Percentiles rank a stretch among this genome's conserved stretches.
phyloP scores from a whole-genome alignment of 805 yeast genomes.

The Candida hungchunana region DNA sequence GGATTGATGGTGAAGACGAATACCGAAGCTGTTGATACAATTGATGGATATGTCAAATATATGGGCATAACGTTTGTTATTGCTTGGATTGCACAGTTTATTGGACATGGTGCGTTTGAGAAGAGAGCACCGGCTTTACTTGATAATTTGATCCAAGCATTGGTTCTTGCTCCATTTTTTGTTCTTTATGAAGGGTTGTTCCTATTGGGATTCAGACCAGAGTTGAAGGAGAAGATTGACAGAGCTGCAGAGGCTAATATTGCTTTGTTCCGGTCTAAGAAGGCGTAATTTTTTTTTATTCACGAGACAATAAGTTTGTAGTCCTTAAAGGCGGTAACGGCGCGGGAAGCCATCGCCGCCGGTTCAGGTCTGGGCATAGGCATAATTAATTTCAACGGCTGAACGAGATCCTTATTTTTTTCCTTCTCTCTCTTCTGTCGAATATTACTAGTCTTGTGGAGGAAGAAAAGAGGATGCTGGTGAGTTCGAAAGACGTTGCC shows the following conservation, averaged over 20 bases:
- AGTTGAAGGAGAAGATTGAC: constrained; percentile 36
- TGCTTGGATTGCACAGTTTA: constrained; percentile 80
- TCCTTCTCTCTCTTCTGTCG: background rate
- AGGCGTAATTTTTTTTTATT: background rate
- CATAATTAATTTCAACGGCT: no score
- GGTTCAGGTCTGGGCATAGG: no score
- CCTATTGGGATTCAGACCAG: constrained; percentile 52
- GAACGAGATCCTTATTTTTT: no score
- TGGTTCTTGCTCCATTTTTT: constrained; percentile 88
- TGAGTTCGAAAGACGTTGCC: constrained; percentile 1
- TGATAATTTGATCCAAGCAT: constrained; percentile 78
- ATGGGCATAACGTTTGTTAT: constrained; percentile 38
- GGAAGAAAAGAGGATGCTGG: no score
- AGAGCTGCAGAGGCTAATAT: constrained; percentile 32
- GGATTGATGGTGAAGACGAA: constrained; percentile 24
- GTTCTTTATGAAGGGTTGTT: constrained; percentile 77
- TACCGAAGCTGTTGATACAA: constrained; percentile 21
- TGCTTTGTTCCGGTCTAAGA: constrained; percentile 18
- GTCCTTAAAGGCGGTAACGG: background rate
- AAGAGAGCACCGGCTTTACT: constrained; percentile 80
- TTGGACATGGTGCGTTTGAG: constrained; percentile 84
- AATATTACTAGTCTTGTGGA: no score
- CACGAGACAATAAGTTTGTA: background rate
- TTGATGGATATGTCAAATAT: constrained; percentile 18
- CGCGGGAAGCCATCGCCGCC: background rate